phyloP scores from a whole-genome alignment of 257 asterid species.

The Solanum etuberosum region DNA sequence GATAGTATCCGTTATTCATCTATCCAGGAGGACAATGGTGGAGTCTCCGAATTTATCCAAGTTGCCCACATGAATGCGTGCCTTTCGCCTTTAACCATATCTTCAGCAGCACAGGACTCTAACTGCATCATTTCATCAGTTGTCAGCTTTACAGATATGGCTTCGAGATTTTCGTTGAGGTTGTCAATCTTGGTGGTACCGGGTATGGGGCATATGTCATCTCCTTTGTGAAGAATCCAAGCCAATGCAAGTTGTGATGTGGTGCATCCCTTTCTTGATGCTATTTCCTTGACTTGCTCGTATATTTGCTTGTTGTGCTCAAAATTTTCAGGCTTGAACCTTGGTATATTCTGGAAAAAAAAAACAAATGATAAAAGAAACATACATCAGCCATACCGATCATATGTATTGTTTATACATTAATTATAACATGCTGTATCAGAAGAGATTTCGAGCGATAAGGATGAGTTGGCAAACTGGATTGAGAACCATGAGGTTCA shows the following conservation, averaged over 20 bases:
- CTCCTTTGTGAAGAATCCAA: slow-evolving; percentile 26
- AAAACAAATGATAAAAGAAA: neutral
- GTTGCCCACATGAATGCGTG: slow-evolving; percentile 6
- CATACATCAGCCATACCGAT: neutral
- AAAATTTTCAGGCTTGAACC: slow-evolving; percentile 13
- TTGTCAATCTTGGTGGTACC: slow-evolving; percentile 23
- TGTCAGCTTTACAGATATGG: slow-evolving; percentile 12
- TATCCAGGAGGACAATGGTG: slow-evolving; percentile 21
- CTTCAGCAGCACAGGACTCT: slow-evolving; percentile 13
- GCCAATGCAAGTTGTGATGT: slow-evolving; percentile 28
- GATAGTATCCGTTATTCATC: neutral
- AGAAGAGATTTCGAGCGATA: neutral
- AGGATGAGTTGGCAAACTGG: neutral
- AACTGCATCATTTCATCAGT: slow-evolving; percentile 14
- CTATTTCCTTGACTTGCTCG: slow-evolving; percentile 5
- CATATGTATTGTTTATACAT: neutral
- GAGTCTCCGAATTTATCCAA: slow-evolving; percentile 22
- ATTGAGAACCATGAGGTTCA: neutral
- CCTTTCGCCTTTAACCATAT: slow-evolving; percentile 16
- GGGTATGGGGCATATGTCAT: slow-evolving; percentile 26
- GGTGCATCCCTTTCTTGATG: slow-evolving; percentile 22
- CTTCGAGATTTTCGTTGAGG: slow-evolving; percentile 17
- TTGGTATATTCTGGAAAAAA: slow-evolving; percentile 1
- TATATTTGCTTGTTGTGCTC: slow-evolving; percentile 16
- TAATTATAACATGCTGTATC: neutral